Evolutionary conservation across 2,329 filamentous ascomycete species (phyloP), one percentile per base, ranked within the genome.

Genomic region (Penicillium crustosum): DNA sequence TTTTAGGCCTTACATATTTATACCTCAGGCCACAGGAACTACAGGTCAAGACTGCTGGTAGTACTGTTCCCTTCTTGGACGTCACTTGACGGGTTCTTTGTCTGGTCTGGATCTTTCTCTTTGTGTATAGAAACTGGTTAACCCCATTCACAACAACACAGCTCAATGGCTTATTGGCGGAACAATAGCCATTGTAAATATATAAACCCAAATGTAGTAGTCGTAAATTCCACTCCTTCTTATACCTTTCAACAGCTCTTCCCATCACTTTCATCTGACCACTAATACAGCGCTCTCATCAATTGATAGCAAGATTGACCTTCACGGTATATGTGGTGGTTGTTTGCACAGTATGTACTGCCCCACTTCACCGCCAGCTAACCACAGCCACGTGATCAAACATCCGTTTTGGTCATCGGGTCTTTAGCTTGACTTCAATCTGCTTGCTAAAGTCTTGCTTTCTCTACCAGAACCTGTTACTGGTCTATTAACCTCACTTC

Each of bases 341-440:
- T 21, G 19, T n/a, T 27, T 36, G 33, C 39, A 35, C 10, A 21
- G 29, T 15, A 31, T 19, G 25, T 51, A 43, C 33, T 51, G 49
- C 53, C 21, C 19, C 27, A 60, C 33, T 1, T 90, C 91, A 77
- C 96, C 92, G 69, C 91, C 86, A 60, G 83, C 86, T 68, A 86
- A 85, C 93, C 93, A 97, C 74, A 94, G 2, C 13, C 43, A 53
- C 43, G 51, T 43, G 47, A 43, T 27, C 39, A 43, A 36, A 42
- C 48, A 29, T 52, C 47, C 39, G 12, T 29, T 55, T 35, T 36
- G 39, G 38, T 55, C 53, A 27, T 52, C 53, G 53, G 47, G 41
- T 56, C 53, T 31, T 56, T 43, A 56, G 53, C 53, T 52, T 56
- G 25, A 36, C 39, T 17, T 36, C 21, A 35, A 29, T 31, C 48